Evolutionary conservation across 345 rosid genomes (phyloP), one percentile per base, ranked within the genome.

Genomic region (Bruguiera parviflora): DNA sequence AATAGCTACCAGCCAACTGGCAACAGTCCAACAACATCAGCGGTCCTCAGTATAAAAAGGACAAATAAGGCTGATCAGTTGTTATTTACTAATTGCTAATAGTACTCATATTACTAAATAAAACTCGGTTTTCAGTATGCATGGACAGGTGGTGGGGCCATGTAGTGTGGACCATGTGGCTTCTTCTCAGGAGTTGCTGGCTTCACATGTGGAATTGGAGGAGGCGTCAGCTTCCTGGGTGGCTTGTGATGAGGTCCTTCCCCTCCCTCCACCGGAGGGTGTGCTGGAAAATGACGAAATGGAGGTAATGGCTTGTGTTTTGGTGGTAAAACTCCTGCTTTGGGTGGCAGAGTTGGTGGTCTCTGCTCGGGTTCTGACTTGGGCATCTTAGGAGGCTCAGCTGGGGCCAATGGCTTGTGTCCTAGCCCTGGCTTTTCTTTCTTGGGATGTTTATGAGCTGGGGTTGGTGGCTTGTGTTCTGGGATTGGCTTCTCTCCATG

Each of bases 71-170:
- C 28, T 10, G 25, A 29, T 28, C 8, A 11, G 58, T 58, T 65
- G 31, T 66, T 66, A 66, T 66, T 65, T 65, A 43, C 31, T 53
- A 57, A 39, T 33, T 13, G 37, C 37, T 56, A 43, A 31, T 29
- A 43, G 49, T 43, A 15, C 49, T 43, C 49, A 2, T 32, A 27
- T 58, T 22, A 2, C 22, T 46, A 18, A 20, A 1, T 58, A 32
- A 2, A 19, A 13, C 35, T 24, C 13, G 8, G 18, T 16, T 61
- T 63, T 75, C 63, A 75, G 28, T 70, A 29, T n/a, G 27, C 63
- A 70, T 59, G 65, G 65, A 25, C 25, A 5, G 71, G 67, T 27
- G 74, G 71, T 8, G 79, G 75, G 60, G 71, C 65, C 63, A 3
- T 75, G 62, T 51, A 37, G 32, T 64, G 46, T 25, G 65, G 63